Conservation (phyloP, 805 yeast genomes). For the Cyberlindnera saturnus region DNA sequence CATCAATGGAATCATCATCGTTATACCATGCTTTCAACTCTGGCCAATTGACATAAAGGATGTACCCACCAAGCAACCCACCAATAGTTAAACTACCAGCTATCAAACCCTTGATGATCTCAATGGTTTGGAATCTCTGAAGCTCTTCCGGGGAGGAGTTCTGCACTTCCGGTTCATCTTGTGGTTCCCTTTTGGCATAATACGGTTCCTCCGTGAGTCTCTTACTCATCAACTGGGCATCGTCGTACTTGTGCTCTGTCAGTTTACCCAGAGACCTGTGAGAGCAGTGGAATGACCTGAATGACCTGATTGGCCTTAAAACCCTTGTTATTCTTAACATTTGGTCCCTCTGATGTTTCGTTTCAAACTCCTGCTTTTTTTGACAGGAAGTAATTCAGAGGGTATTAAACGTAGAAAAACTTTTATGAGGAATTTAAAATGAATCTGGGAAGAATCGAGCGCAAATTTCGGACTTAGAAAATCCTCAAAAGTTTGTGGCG, state of each 20-base stretch:
- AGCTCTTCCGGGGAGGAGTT: conserved; percentile 15
- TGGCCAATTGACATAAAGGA: conserved; percentile 20
- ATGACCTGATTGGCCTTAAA: too few relatives aligned
- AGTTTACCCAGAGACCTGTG: conserved; percentile 1
- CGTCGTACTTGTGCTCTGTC: conserved; percentile 28
- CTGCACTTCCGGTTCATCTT: conserved; percentile 1
- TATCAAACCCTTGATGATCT: conserved; percentile 15
- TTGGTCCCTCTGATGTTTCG: too few relatives aligned
- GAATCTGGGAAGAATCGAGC: too few relatives aligned
- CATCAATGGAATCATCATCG: conserved; percentile 17
- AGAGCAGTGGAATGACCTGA: too few relatives aligned
- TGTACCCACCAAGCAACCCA: conserved; percentile 12
- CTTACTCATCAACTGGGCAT: conserved; percentile 26
- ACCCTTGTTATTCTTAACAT: too few relatives aligned
- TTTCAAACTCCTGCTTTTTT: too few relatives aligned
- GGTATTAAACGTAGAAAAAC: too few relatives aligned
- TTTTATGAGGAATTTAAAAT: too few relatives aligned
- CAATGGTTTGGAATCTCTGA: conserved; percentile 11
- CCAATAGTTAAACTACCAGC: conserved; percentile 13
- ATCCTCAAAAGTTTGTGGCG: too few relatives aligned
- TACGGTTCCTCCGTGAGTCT: conserved; percentile 23
- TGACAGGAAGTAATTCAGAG: too few relatives aligned
- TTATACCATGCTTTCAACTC: conserved; percentile 27
- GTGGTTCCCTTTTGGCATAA: conserved; percentile 22
- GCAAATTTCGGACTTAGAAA: too few relatives aligned